These are phyloP conservation scores for Cutaneotrichosporon sp. DNA, from an alignment of 1,284 basidiomycete species.

Conservation along the genomic window DNA sequence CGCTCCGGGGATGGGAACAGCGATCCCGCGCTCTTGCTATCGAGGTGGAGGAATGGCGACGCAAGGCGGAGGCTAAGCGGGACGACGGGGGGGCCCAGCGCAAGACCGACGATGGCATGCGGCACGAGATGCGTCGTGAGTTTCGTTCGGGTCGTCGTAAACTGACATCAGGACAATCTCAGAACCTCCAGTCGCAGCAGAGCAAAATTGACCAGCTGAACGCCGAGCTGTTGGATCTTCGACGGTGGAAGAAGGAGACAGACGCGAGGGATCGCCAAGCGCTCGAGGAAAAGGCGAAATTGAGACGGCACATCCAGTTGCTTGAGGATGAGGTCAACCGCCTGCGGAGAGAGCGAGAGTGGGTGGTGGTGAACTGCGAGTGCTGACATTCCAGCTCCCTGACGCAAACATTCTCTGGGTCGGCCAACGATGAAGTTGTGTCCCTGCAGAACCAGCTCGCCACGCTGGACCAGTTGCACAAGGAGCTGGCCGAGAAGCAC, in stretches of 20 bases:
- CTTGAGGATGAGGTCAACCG: slow-evolving; percentile 40
- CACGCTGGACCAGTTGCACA: slow-evolving; percentile 33
- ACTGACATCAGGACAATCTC: slow-evolving; percentile 33
- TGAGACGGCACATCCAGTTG: slow-evolving; percentile 32
- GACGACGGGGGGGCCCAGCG: slow-evolving; percentile 21
- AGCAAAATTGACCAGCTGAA: slow-evolving; percentile 32
- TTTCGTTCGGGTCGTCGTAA: background rate
- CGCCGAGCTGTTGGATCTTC: slow-evolving; percentile 34
- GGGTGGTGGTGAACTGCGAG: slow-evolving; percentile 9
- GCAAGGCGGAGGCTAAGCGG: slow-evolving; percentile 21
- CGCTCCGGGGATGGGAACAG: slow-evolving; percentile 30
- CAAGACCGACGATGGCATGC: slow-evolving; percentile 27
- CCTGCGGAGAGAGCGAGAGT: slow-evolving; percentile 46
- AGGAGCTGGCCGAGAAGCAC: slow-evolving; percentile 29
- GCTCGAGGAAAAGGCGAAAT: slow-evolving; percentile 29
- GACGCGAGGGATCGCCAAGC: slow-evolving; percentile 29
- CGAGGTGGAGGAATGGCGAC: slow-evolving; percentile 38
- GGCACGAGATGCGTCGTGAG: slow-evolving; percentile 39
- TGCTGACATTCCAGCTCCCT: slow-evolving; percentile 28
- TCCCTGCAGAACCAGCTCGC: slow-evolving; percentile 35
- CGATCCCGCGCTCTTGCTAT: slow-evolving; percentile 36
- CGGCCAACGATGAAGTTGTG: slow-evolving; percentile 20
- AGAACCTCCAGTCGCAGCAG: slow-evolving; percentile 30
- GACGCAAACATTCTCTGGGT: slow-evolving; percentile 33
- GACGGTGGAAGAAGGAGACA: slow-evolving; percentile 38